These are phyloP conservation scores for Hypoxylon sp. DNA, from an alignment of 2,329 filamentous ascomycete species.

Conservation along the genomic window DNA sequence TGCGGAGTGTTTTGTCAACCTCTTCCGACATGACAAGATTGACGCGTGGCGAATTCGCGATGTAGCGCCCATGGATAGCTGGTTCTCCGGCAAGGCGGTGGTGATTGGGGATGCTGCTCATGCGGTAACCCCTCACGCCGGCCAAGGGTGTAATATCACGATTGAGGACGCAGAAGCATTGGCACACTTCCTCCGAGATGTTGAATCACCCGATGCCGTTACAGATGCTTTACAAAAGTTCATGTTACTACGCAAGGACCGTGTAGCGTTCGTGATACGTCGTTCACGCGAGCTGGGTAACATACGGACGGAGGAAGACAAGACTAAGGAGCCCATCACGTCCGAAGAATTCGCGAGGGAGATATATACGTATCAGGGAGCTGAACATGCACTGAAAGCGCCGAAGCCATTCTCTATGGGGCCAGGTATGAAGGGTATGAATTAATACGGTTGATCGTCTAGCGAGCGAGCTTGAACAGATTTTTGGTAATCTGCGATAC, in stretches of 20 bases:
- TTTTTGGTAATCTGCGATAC: background rate
- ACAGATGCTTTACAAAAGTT: conserved; percentile 33
- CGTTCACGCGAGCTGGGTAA: conserved; percentile 44
- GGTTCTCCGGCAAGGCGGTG: conserved; percentile 46
- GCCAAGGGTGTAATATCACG: conserved; percentile 47
- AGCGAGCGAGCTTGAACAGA: background rate
- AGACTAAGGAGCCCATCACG: conserved; percentile 37
- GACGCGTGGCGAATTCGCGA: conserved; percentile 47
- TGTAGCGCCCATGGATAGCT: conserved; percentile 42
- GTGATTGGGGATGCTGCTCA: conserved; percentile 49
- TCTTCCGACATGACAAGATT: conserved; percentile 39
- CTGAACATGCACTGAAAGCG: conserved; percentile 37
- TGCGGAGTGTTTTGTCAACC: conserved; percentile 34
- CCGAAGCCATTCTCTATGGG: conserved; percentile 3
- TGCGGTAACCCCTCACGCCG: conserved; percentile 45
- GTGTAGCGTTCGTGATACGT: conserved; percentile 42
- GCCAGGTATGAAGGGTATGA: background rate
- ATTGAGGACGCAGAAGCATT: conserved; percentile 49
- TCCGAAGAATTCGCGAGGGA: conserved; percentile 42
- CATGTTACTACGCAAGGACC: conserved; percentile 44
- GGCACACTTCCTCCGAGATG: conserved; percentile 36
- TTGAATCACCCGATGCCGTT: conserved; percentile 30
- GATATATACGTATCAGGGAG: conserved; percentile 46
- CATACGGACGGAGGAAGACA: conserved; percentile 39
- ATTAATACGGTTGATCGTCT: background rate